These are phyloP conservation scores for Coemansia sp. DNA, from an alignment of 371 early-diverging fungal genomes.

Conservation along the genomic window DNA sequence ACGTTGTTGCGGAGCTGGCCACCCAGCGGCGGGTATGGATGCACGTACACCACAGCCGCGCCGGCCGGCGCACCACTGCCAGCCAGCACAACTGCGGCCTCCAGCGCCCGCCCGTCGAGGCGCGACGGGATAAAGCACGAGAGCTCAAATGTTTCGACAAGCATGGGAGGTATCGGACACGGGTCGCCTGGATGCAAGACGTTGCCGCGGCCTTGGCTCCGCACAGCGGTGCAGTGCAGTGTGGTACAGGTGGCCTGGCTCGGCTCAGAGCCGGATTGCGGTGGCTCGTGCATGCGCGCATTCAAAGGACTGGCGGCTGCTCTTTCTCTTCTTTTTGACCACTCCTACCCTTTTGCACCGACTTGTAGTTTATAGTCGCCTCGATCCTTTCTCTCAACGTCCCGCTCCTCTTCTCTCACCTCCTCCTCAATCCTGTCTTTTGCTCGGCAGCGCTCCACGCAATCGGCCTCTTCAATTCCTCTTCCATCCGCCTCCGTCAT, in stretches of 20 bases:
- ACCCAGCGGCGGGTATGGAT: slow-evolving; percentile 51
- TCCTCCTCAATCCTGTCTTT: neutral
- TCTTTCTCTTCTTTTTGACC: neutral
- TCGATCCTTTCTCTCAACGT: neutral
- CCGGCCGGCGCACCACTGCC: neutral
- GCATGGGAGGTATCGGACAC: slow-evolving; percentile 7
- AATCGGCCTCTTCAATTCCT: slow-evolving; percentile 9
- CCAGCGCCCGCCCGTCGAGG: slow-evolving; percentile 46
- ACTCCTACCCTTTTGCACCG: slow-evolving; percentile 1
- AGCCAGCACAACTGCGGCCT: slow-evolving; percentile 22
- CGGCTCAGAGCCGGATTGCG: neutral
- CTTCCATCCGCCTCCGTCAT: slow-evolving; percentile 4
- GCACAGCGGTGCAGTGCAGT: too few species aligned
- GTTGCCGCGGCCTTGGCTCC: too few species aligned
- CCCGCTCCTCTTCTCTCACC: neutral
- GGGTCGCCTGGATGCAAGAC: neutral
- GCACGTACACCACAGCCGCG: slow-evolving; percentile 31
- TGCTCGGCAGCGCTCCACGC: slow-evolving; percentile 6
- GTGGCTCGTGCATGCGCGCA: neutral
- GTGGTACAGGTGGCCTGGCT: neutral
- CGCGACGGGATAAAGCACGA: slow-evolving; percentile 46
- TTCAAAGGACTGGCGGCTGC: neutral
- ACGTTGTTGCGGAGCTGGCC: slow-evolving; percentile 48
- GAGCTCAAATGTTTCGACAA: slow-evolving; percentile 34
- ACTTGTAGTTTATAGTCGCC: slow-evolving; percentile 6